phyloP scores from a whole-genome alignment of 2,329 filamentous ascomycete genomes.

The Exophiala viscosa region DNA sequence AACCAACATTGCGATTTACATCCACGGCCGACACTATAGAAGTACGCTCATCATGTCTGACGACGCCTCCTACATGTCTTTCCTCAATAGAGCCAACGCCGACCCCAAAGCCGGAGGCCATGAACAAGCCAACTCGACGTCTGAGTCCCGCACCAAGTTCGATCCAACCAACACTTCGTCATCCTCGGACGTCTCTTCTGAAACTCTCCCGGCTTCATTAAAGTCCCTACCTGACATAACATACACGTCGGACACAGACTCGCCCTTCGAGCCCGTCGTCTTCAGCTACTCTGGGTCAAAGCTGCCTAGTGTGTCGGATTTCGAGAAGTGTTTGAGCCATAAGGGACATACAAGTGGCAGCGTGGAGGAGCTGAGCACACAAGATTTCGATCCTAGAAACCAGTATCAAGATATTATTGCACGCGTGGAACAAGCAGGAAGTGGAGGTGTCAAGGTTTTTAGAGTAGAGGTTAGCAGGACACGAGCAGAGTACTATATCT shows the following conservation, averaged over 20 bases:
- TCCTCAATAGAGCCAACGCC: slow-evolving; percentile 81
- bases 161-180: slow-evolving; percentile 19
- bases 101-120: slow-evolving; percentile 47
- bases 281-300: slow-evolving; percentile 55
- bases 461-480: slow-evolving; percentile 56
- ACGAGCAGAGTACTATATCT: slow-evolving; percentile 68
- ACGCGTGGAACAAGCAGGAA: slow-evolving; percentile 30
- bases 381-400: slow-evolving; percentile 69
- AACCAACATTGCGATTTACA: too few species aligned
- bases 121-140: slow-evolving; percentile 22
- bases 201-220: slow-evolving; percentile 40
- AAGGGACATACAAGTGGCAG: slow-evolving; percentile 40
- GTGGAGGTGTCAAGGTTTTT: slow-evolving; percentile 63
- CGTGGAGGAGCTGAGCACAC: slow-evolving; percentile 63
- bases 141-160: slow-evolving; percentile 17
- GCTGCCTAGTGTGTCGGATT: slow-evolving; percentile 53
- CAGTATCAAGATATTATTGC: slow-evolving; percentile 67
- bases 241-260: slow-evolving; percentile 68
- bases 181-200: slow-evolving; percentile 26
- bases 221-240: slow-evolving; percentile 59
- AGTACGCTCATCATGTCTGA: slow-evolving; percentile 46
- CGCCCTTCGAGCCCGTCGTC: slow-evolving; percentile 75
- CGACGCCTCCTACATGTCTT: slow-evolving; percentile 78
- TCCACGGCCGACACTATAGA: background rate
- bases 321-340: slow-evolving; percentile 63